These are phyloP conservation scores for Pichia sp. DNA, from an alignment of 1,139 yeast species.

Conservation along the genomic window DNA sequence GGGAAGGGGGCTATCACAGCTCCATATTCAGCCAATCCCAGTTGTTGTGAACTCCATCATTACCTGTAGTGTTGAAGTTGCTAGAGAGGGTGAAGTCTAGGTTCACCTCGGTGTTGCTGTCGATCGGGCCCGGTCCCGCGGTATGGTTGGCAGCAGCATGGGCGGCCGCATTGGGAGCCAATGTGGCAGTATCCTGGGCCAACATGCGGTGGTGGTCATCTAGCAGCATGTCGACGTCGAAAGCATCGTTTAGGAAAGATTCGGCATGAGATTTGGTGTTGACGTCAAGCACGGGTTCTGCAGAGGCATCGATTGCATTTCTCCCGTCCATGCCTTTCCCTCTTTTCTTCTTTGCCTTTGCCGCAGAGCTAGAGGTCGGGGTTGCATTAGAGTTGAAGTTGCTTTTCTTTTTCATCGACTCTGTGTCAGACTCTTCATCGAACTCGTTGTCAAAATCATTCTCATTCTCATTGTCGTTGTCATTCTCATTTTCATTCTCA, in stretches of 20 bases:
- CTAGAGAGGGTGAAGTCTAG: background rate
- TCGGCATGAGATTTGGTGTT: background rate
- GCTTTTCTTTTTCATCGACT: background rate
- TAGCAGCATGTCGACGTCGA: constrained; percentile 8
- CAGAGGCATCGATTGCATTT: background rate
- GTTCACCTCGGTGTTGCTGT: background rate
- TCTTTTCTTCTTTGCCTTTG: background rate
- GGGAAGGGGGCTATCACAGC: constrained; percentile 13
- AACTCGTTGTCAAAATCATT: background rate
- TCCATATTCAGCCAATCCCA: constrained; percentile 34
- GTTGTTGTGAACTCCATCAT: constrained; percentile 16
- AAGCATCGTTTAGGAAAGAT: constrained; percentile 3
- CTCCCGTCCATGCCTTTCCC: background rate
- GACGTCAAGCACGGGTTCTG: background rate
- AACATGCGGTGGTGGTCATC: background rate
- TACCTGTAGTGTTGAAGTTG: constrained; percentile 5
- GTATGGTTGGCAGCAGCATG: background rate
- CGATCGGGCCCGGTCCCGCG: background rate
- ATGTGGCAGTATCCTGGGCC: background rate
- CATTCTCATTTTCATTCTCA: background rate
- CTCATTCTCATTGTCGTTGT: background rate
- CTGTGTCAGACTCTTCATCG: no score
- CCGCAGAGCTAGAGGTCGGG: background rate
- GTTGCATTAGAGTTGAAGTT: background rate
- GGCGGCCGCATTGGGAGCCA: background rate